Conservation (phyloP, 202 grass and related monocot species). For the Musa balbisiana region DNA sequence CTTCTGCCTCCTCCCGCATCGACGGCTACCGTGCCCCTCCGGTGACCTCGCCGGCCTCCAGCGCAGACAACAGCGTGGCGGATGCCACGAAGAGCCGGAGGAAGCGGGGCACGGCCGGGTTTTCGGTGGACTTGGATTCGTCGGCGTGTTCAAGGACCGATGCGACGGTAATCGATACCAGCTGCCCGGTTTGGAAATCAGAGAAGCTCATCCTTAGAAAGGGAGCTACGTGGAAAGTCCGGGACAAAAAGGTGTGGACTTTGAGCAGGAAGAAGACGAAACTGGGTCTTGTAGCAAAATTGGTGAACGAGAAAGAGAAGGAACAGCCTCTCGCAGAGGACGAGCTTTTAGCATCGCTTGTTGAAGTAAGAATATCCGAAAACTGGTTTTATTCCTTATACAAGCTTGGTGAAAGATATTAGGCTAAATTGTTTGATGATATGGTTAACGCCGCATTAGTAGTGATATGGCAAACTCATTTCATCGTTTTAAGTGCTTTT, state of each 20-base stretch:
- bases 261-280: constrained; percentile 47
- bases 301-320: constrained; percentile 30
- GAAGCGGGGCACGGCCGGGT: constrained; percentile 13
- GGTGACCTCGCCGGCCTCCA: constrained; percentile 17
- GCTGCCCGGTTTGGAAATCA: constrained; percentile 62
- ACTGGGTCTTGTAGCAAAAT: constrained; percentile 34
- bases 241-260: constrained; percentile 40
- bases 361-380: background rate
- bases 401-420: background rate
- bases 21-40: background rate
- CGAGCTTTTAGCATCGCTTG: background rate
- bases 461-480: background rate
- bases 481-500: background rate
- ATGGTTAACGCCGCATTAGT: background rate
- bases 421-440: background rate
- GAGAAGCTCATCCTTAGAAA: constrained; percentile 66
- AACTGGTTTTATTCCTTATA: background rate
- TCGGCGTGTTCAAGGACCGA: constrained; percentile 39
- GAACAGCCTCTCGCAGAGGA: constrained; percentile 15
- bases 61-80: constrained; percentile 25
- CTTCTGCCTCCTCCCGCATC: constrained; percentile 11
- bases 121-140: constrained; percentile 4
- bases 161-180: constrained; percentile 85
- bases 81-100: constrained; percentile 17
- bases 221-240: constrained; percentile 53